These are phyloP conservation scores for Akanthomyces uredinophilus DNA, from an alignment of 2,329 filamentous ascomycete genomes.

Conservation along the genomic window DNA sequence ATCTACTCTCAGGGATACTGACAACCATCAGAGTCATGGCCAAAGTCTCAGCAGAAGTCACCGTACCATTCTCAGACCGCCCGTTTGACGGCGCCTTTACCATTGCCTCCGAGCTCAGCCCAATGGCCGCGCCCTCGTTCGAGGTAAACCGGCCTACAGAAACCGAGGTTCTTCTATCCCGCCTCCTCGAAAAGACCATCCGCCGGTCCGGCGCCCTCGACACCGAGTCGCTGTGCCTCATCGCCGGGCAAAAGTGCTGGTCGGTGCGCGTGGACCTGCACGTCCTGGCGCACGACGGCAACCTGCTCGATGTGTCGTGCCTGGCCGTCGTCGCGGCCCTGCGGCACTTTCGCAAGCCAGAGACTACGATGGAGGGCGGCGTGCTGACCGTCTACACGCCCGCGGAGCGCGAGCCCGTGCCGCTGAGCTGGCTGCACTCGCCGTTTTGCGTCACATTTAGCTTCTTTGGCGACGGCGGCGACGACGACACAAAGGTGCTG, in stretches of 20 bases:
- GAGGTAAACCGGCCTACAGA: conserved; percentile 81
- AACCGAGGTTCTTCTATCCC: conserved; percentile 77
- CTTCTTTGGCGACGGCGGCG: conserved; percentile 69
- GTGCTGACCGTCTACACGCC: conserved; percentile 77
- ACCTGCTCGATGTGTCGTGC: conserved; percentile 79
- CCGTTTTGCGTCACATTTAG: conserved; percentile 89
- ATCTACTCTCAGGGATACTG: conserved; percentile 8
- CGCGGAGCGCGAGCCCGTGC: conserved; percentile 83
- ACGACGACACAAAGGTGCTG: conserved; percentile 40
- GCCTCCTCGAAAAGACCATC: conserved; percentile 88
- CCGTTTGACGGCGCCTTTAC: conserved; percentile 95
- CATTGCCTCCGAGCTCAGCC: conserved; percentile 84
- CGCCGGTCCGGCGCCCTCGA: conserved; percentile 88
- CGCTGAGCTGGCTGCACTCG: conserved; percentile 84
- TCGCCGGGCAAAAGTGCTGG: conserved; percentile 89
- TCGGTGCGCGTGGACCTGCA: conserved; percentile 87
- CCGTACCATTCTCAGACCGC: conserved; percentile 77
- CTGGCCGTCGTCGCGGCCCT: conserved; percentile 83
- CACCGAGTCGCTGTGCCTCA: conserved; percentile 90
- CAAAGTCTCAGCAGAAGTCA: conserved; percentile 82
- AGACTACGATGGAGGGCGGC: conserved; percentile 81
- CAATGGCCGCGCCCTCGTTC: conserved; percentile 87
- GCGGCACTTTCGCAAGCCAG: conserved; percentile 85
- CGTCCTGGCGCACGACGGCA: conserved; percentile 85
- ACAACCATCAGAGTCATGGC: conserved; percentile 63